These are phyloP conservation scores for Rubroboletus satanas DNA, from an alignment of 768 basidiomycete genomes.

Conservation along the genomic window DNA sequence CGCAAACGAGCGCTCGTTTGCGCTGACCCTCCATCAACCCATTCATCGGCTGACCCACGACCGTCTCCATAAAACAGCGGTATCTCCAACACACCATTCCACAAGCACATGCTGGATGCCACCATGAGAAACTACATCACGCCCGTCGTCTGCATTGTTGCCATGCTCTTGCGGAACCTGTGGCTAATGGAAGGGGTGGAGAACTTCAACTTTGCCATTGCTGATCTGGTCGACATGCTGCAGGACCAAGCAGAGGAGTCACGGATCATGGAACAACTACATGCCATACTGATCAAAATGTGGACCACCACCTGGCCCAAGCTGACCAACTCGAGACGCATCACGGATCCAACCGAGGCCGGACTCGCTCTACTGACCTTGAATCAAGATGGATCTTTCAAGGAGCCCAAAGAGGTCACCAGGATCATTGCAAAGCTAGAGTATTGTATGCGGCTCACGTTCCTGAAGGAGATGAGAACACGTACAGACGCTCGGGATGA, in stretches of 20 bases:
- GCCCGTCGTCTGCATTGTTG: neutral
- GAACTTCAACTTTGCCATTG: neutral
- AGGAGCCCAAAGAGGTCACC: slow-evolving; percentile 6
- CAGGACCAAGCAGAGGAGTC: neutral
- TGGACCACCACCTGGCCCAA: slow-evolving; percentile 14
- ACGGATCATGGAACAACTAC: neutral
- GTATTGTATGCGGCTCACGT: slow-evolving; percentile 8
- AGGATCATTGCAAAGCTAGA: slow-evolving; percentile 1
- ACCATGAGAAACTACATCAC: slow-evolving; percentile 15
- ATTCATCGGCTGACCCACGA: no score
- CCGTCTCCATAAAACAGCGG: neutral
- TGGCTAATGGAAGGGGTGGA: neutral
- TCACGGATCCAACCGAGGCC: neutral
- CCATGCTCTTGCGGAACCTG: neutral
- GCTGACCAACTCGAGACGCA: neutral
- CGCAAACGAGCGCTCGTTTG: no score
- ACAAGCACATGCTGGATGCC: slow-evolving; percentile 11
- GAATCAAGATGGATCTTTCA: slow-evolving; percentile 14
- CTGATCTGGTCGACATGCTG: neutral
- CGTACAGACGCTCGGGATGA: neutral
- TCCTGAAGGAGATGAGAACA: slow-evolving; percentile 3
- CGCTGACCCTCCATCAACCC: no score
- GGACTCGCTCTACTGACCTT: neutral
- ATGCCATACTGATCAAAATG: neutral
- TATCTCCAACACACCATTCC: slow-evolving; percentile 26